Percentiles rank a stretch among this genome's conserved stretches.
Evolutionary conservation across 257 asterid species (phyloP).

Genomic region (Nyctanthes arbortristis): DNA sequence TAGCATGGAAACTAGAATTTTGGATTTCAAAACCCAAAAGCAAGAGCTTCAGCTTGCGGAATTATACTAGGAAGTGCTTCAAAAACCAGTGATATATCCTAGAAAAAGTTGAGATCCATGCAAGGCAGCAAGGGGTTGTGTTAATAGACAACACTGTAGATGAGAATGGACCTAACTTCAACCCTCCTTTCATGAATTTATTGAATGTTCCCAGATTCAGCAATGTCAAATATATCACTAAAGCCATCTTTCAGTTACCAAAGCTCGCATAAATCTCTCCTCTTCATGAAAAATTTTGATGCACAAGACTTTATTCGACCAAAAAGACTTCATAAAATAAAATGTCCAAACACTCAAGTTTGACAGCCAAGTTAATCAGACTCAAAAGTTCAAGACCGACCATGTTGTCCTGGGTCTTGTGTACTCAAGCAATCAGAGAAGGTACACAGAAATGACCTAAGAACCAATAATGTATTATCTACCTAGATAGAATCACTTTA

Average conservation of each 20-base stretch:
- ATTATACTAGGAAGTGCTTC: too few species aligned
- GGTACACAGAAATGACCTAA: neutral
- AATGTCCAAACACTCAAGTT: too few species aligned
- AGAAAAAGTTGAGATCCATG: too few species aligned
- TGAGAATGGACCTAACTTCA: neutral
- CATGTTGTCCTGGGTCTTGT: neutral
- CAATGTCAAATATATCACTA: neutral
- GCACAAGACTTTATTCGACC: neutral
- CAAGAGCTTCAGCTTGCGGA: too few species aligned
- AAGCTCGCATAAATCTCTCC: neutral
- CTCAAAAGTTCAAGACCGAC: neutral
- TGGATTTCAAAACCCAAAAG: too few species aligned
- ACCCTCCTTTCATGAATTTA: too few species aligned
- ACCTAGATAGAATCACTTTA: too few species aligned
- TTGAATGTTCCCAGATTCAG: too few species aligned
- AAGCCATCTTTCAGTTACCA: neutral
- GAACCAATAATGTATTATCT: neutral
- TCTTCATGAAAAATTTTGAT: neutral
- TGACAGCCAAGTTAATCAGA: neutral
- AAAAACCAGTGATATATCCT: too few species aligned
- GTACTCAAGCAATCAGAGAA: neutral
- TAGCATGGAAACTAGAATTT: neutral
- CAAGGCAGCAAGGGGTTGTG: too few species aligned
- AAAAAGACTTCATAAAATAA: neutral
- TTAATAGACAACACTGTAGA: neutral